phyloP scores from a whole-genome alignment of 202 grass and related monocot genomes.

The Zizania palustris region DNA sequence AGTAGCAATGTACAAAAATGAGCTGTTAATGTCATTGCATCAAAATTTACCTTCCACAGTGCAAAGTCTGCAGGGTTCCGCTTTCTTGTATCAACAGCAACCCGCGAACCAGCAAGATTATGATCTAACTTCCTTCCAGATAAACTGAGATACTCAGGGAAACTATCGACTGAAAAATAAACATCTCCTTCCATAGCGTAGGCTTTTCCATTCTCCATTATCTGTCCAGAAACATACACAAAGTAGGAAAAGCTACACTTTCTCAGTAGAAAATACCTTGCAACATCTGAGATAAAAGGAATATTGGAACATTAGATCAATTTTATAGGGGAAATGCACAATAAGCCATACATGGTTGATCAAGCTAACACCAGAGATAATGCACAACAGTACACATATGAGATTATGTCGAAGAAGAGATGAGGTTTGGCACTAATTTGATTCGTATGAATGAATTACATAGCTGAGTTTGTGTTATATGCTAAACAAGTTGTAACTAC shows the following conservation, averaged over 20 bases:
- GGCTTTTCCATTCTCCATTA: conserved; percentile 77
- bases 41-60: conserved; percentile 79
- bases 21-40: conserved; percentile 23
- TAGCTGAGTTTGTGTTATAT: neutral
- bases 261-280: neutral
- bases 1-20: neutral
- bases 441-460: neutral
- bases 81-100: conserved; percentile 82
- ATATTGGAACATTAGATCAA: neutral
- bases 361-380: conserved; percentile 15
- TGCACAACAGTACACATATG: neutral
- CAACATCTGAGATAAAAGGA: conserved; percentile 7
- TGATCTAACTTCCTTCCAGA: conserved; percentile 81
- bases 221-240: conserved; percentile 53
- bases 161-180: conserved; percentile 85
- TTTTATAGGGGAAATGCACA: neutral
- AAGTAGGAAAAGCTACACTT: neutral
- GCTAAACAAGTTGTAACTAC: conserved; percentile 41
- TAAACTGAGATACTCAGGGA: conserved; percentile 74
- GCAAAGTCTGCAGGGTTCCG: conserved; percentile 71
- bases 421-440: neutral
- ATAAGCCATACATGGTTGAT: conserved; percentile 1
- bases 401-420: neutral
- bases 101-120: conserved; percentile 80
- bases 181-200: conserved; percentile 91